Base-by-base conservation (phyloP, 2,329 filamentous ascomycete species). In the Hyphodiscus sp. region DNA sequence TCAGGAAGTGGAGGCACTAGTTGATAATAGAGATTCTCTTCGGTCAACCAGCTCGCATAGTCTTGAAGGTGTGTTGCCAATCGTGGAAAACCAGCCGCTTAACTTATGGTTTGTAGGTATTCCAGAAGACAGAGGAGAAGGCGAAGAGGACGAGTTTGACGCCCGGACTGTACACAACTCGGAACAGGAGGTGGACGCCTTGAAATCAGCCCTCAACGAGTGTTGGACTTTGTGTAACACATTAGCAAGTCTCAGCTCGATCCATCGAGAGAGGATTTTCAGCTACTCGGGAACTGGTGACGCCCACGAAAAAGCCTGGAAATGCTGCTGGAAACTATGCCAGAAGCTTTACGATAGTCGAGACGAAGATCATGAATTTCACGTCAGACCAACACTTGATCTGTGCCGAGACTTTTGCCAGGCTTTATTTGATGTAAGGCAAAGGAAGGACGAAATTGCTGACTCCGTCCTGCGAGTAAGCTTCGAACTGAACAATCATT, bases 171-270 rank as follows among this genome's bases (percentile, higher is more conserved):
- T 69, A 38, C 69, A 68, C 42, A 71, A 68, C 52, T 75, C 79
- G n/a, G 75, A 82, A 52, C 75, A 77, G 49, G 85, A 90, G 63
- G 74, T 89, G 20, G 74, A 72, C 23, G 85, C 86, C 8, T 74
- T 96, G n/a, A 82, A 82, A 57, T 82, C 82, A 29, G 89, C 91
- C 2, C 76, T 96, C 16, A 82, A 87, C 57, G 89, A 96, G 72
- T 96, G 91, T 70, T 96, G 91, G 91, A 95, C 86, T 0, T 74
- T 96, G 15, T 96, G 91, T 73, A 96, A 96, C 66, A 95, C 91
- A 0, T 74, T 96, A 30, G 89, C 90, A 20, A 89, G 81, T 59
- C 76, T 96, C 18, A 95, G 90, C 69, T 91, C 88, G 18, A 87
- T 86, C 59, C 89, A 96, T 66, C 83, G 90, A 26, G 81, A 89